Evolutionary conservation across 2,329 filamentous ascomycete genomes (phyloP), one percentile per base, ranked within the genome.

Genomic region (Sporothrix inflata): DNA sequence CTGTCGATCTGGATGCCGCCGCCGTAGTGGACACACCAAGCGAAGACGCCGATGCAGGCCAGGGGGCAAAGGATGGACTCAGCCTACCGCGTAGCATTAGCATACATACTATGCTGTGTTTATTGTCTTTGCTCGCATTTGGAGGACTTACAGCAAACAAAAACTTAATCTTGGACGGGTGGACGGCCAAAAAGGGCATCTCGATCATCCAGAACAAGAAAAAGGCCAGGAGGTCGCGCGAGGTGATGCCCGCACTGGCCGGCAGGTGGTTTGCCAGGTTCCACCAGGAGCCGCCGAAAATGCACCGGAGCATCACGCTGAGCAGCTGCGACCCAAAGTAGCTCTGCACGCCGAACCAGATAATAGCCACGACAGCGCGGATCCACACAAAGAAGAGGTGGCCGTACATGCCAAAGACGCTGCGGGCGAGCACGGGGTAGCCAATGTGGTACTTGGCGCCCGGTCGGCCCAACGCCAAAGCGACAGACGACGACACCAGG

Each of bases 151-250:
- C 51, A 0, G 74, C 75, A 24, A 77, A 73, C 4, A 82, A 78
- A 5, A 80, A 78, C 4, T 80, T 79, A 11, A 82, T 73, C 49
- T 81, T 80, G 71, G 83, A 82, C 9, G 84, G 83, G 16, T 83
- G 79, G 72, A 84, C 80, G 51, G 81, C 78, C 24, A 80, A 80
- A 74, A 85, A 83, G 4, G 82, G 79, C 51, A 82, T 71, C 71
- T 81, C 79, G 60, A 80, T 71, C 42, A 80, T 74, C 80, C 80
- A 82, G 69, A 78, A 79, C 19, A 82, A 74, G 71, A 82, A 79
- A 65, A 81, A 81, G 0, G 78, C 75, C 14, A 79, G 75, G 75
- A 82, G 80, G 19, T 78, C 78, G 21, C 74, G 74, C 24, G 78
- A 80, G 5, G 80, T 81, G 61, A 82, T 82, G 21, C 81, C 81